Evolutionary conservation across 2,329 filamentous ascomycete genomes (phyloP).

Genomic region (Cryphonectria carpinicola): DNA sequence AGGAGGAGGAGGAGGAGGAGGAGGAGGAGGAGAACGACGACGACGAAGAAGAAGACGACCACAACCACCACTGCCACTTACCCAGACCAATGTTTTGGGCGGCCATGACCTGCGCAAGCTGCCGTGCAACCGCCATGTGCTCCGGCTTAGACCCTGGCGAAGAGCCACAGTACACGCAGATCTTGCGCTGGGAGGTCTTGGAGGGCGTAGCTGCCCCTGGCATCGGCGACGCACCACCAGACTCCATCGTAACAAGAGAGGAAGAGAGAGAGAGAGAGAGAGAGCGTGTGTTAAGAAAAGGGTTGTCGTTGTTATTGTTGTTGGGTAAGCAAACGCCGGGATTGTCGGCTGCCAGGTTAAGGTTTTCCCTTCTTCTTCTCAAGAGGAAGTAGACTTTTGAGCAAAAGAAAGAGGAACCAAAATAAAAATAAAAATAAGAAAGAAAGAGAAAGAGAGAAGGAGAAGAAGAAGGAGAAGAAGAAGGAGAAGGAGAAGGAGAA

Average conservation of each 20-base stretch:
- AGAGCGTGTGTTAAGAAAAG: neutral
- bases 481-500: neutral
- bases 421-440: neutral
- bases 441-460: neutral
- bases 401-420: neutral
- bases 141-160: slow-evolving; percentile 71
- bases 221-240: slow-evolving; percentile 44
- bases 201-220: slow-evolving; percentile 39
- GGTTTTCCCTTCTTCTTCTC: neutral
- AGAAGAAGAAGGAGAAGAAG: neutral
- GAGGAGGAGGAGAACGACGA: neutral
- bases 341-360: neutral
- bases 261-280: neutral
- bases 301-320: neutral
- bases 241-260: slow-evolving; percentile 40
- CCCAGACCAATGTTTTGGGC: slow-evolving; percentile 76
- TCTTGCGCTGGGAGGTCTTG: slow-evolving; percentile 58
- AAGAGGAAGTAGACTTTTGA: too few species aligned
- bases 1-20: neutral
- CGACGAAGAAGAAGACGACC: neutral
- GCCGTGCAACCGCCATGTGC: slow-evolving; percentile 78
- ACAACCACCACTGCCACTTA: slow-evolving; percentile 37
- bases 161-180: slow-evolving; percentile 95
- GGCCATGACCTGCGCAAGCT: slow-evolving; percentile 75
- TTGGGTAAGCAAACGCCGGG: neutral